phyloP scores from a whole-genome alignment of 192 early-diverging fungal genomes.

The Borealophlyctis nickersoniae region DNA sequence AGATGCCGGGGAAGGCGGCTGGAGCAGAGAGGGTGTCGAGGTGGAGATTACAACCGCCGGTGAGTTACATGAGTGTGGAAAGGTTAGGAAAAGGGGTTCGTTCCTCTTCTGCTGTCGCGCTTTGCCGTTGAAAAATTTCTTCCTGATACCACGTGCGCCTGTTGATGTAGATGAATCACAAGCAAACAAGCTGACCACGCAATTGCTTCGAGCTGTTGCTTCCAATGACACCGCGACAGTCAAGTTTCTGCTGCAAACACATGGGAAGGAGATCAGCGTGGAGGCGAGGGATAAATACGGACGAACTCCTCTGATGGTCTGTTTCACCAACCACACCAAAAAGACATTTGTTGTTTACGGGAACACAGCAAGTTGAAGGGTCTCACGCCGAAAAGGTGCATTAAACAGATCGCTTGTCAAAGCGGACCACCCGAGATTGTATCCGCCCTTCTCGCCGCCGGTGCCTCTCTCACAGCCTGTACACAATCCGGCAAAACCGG shows the following conservation, averaged over 20 bases:
- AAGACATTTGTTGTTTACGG: background rate
- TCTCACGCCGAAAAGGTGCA: too few relatives aligned
- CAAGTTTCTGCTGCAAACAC: slow-evolving; percentile 23
- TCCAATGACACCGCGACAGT: slow-evolving; percentile 36
- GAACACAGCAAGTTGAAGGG: background rate
- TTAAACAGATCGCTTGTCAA: slow-evolving; percentile 49
- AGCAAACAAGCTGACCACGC: slow-evolving; percentile 26
- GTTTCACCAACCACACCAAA: background rate
- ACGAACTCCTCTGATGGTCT: slow-evolving; percentile 47
- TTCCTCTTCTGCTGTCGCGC: background rate
- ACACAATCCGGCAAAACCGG: slow-evolving; percentile 46
- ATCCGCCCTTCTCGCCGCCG: slow-evolving; percentile 26
- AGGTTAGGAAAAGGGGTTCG: background rate
- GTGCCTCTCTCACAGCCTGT: slow-evolving; percentile 31
- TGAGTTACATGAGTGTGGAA: slow-evolving; percentile 6
- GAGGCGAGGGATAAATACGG: slow-evolving; percentile 46
- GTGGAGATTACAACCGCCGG: slow-evolving; percentile 32
- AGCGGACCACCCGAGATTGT: slow-evolving; percentile 33
- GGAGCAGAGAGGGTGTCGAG: slow-evolving; percentile 35
- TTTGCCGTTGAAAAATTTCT: background rate
- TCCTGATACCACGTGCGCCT: background rate
- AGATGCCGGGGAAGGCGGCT: slow-evolving; percentile 12
- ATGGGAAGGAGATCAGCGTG: slow-evolving; percentile 35
- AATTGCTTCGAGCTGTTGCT: slow-evolving; percentile 38
- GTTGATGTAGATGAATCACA: slow-evolving; percentile 35